Base-by-base conservation (phyloP, 2,329 filamentous ascomycete genomes). In the Tolypocladium paradoxum region DNA sequence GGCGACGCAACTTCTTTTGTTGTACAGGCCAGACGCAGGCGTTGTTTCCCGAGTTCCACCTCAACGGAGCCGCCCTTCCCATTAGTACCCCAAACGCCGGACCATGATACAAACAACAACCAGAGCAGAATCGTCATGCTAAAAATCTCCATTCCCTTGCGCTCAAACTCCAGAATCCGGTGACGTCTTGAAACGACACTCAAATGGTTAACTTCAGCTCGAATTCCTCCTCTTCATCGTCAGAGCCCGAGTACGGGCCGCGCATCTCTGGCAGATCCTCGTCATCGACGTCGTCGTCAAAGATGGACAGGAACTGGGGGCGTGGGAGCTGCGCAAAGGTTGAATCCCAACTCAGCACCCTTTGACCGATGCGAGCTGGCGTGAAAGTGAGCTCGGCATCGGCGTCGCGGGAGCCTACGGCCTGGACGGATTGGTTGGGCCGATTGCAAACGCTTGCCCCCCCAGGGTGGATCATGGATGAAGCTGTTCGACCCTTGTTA, bases 401-500 rank as follows among this genome's bases (percentile, higher is more conserved):
- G 33, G 22, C 27, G 3, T 54, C 51, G 6, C 33, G 50, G 11
- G 52, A 38, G 7, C 46, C 48, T 2, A 47, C 35, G 3, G 60
- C 54, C 29, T 61, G 65, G 8, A 53, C 27, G 6, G 52, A n/a
- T 35, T 55, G 61, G 22, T 53, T 52, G 29, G 59, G 45, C 20
- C 55, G 54, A 16, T 27, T 34, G n/a, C 55, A 45, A 29, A 60
- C 55, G 33, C 48, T 53, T 49, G 50, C 33, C 46, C 54, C 57
- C 11, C 60, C 60, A 29, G 56, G 62, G 16, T 71, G 70, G 33
- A 79, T 62, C 43, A 76, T 67, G 0, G 75, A 74, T 1, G 74
- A 76, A 5, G 77, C 73, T 5, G 73, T 73, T 35, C 88, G 81
- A 35, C 91, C 90, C 66, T 87, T 89, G 53, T 81, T 88, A 65